phyloP scores from a whole-genome alignment of 768 basidiomycete species.

The Mycena haematopus region DNA sequence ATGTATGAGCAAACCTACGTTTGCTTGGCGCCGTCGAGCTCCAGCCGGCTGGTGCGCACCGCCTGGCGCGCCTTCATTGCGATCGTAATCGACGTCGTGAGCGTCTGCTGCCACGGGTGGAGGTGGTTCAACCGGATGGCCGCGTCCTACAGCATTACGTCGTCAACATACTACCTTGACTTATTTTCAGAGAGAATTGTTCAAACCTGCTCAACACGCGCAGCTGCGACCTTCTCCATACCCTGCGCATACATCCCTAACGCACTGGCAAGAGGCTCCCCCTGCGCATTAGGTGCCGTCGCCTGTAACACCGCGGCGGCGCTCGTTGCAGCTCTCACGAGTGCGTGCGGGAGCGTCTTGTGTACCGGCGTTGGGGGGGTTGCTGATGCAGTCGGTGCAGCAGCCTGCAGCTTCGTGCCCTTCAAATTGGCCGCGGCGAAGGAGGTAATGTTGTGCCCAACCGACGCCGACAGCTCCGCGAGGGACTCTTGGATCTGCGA shows the following conservation, averaged over 20 bases:
- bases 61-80: slow-evolving; percentile 94
- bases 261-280: slow-evolving; percentile 75
- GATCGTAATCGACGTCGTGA: slow-evolving; percentile 81
- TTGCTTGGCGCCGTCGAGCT: slow-evolving; percentile 92
- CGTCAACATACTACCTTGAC: not conserved
- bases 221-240: slow-evolving; percentile 82
- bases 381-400: slow-evolving; percentile 61
- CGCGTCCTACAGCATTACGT: slow-evolving; percentile 50
- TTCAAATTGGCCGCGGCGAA: slow-evolving; percentile 92
- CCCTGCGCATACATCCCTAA: slow-evolving; percentile 78
- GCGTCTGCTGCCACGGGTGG: slow-evolving; percentile 86
- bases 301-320: slow-evolving; percentile 57
- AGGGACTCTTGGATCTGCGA: slow-evolving; percentile 86
- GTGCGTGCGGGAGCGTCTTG: slow-evolving; percentile 97
- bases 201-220: slow-evolving; percentile 68
- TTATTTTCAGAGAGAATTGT: not conserved
- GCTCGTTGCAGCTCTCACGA: slow-evolving; percentile 76
- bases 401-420: slow-evolving; percentile 73
- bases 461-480: slow-evolving; percentile 71
- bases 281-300: slow-evolving; percentile 46
- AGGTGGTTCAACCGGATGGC: slow-evolving; percentile 72
- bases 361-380: slow-evolving; percentile 69
- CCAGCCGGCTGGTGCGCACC: slow-evolving; percentile 78
- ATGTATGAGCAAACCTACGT: slow-evolving; percentile 52
- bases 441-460: slow-evolving; percentile 76